phyloP scores from a whole-genome alignment of 139 green algal species.

The Haematococcus lacustris region DNA sequence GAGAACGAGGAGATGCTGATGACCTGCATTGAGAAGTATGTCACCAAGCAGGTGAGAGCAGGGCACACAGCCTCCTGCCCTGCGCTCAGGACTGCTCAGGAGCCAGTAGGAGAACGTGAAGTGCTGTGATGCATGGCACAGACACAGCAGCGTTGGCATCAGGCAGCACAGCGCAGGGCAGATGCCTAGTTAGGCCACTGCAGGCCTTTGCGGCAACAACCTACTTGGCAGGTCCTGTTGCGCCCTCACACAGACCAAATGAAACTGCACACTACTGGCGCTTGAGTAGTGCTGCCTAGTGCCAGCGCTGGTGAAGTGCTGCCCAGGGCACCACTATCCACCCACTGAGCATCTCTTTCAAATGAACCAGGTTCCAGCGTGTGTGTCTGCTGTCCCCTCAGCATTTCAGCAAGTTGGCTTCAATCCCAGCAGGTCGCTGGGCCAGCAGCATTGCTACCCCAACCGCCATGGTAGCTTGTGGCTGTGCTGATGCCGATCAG shows the following conservation, averaged over 20 bases:
- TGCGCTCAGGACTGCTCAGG: background rate
- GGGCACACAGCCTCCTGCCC: background rate
- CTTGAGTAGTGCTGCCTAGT: too few relatives aligned
- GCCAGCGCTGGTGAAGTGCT: too few relatives aligned
- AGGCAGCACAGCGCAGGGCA: background rate
- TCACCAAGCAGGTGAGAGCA: slow-evolving; percentile 53
- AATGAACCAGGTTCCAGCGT: too few relatives aligned
- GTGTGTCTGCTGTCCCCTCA: too few relatives aligned
- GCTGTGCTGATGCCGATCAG: slow-evolving; percentile 19
- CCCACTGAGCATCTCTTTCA: too few relatives aligned
- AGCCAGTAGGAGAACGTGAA: background rate
- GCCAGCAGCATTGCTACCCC: too few relatives aligned
- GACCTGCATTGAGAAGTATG: slow-evolving; percentile 57
- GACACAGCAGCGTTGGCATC: background rate
- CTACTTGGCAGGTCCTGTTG: background rate
- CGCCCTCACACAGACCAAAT: too few relatives aligned
- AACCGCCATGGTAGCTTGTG: too few relatives aligned
- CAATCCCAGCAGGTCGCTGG: too few relatives aligned
- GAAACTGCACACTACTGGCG: too few relatives aligned
- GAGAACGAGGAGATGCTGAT: slow-evolving; percentile 53
- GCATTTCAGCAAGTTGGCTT: too few relatives aligned
- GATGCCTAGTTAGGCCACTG: background rate
- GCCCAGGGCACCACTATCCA: too few relatives aligned
- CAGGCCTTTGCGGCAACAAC: background rate
- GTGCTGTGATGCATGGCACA: background rate